Evolutionary conservation across 495 filamentous ascomycete genomes (phyloP).

Genomic region (Xylaria nigripes): DNA sequence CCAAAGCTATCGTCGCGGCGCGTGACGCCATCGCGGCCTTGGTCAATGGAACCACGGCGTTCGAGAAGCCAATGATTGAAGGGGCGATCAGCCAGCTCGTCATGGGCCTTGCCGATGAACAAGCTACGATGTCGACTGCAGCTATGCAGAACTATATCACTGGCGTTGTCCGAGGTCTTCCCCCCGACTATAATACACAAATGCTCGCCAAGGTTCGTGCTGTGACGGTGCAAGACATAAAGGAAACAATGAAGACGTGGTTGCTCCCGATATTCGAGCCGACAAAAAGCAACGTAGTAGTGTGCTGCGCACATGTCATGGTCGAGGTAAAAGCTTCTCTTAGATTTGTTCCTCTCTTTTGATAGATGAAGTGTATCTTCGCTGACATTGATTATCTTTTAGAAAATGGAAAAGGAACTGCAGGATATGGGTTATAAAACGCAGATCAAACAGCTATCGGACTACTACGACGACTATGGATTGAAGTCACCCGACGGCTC

Average conservation of each 20-base stretch:
- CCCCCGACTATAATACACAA: conserved; percentile 67
- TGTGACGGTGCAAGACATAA: conserved; percentile 70
- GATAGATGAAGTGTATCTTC: conserved; percentile 1
- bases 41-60: conserved; percentile 46
- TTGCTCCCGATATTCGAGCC: conserved; percentile 72
- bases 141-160: conserved; percentile 75
- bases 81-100: conserved; percentile 86
- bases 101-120: conserved; percentile 72
- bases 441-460: conserved; percentile 61
- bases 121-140: conserved; percentile 71
- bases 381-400: conserved; percentile 15
- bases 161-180: conserved; percentile 66
- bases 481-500: conserved; percentile 62
- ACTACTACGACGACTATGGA: conserved; percentile 90
- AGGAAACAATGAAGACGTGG: conserved; percentile 61
- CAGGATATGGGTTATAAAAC: conserved; percentile 68
- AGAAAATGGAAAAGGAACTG: conserved; percentile 67
- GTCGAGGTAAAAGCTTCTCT: conserved; percentile 60
- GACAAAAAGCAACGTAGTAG: conserved; percentile 67
- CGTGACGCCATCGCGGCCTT: conserved; percentile 55
- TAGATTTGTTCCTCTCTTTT: not conserved
- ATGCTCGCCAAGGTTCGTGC: conserved; percentile 68
- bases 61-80: conserved; percentile 79
- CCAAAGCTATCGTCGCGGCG: conserved; percentile 73
- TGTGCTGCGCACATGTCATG: conserved; percentile 84